A percentile compares a stretch with the other conserved stretches of the same genome.
These are phyloP conservation scores for Albugo laibachii DNA, from an alignment of 352 stramenopile species.

Conservation along the genomic window DNA sequence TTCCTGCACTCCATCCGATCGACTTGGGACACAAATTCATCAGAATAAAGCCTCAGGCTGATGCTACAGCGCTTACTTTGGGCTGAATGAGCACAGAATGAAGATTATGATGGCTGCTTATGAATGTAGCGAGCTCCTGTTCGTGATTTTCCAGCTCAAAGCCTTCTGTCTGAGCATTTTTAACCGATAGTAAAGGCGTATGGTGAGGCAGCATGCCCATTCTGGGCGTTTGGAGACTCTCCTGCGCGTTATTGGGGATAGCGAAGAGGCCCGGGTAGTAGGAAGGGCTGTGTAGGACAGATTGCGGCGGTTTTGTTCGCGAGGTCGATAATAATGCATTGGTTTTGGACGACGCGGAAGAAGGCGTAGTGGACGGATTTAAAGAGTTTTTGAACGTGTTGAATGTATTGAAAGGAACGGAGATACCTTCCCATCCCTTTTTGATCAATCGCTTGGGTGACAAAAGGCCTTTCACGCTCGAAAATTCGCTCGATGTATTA, in stretches of 20 bases:
- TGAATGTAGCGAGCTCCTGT: conserved; percentile 41
- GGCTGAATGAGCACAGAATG: conserved; percentile 73
- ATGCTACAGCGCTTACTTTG: conserved; percentile 13
- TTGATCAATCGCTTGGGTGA: too few relatives aligned
- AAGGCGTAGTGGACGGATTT: too few relatives aligned
- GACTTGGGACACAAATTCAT: conserved; percentile 1
- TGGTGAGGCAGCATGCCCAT: conserved; percentile 2
- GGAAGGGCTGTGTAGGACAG: conserved; percentile 9
- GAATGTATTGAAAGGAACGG: too few relatives aligned
- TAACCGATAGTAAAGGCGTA: conserved; percentile 15
- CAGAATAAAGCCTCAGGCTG: neutral
- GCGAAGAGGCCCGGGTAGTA: conserved; percentile 65
- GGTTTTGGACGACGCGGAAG: too few relatives aligned
- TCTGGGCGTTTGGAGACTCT: conserved; percentile 8
- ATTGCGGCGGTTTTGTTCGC: too few relatives aligned
- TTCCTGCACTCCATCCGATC: conserved; percentile 32
- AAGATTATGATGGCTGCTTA: conserved; percentile 59
- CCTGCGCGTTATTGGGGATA: conserved; percentile 20
- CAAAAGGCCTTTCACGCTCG: too few relatives aligned
- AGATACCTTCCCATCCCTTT: too few relatives aligned
- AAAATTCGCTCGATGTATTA: too few relatives aligned
- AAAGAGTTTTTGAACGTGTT: too few relatives aligned
- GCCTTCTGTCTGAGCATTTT: neutral
- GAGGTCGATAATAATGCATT: too few relatives aligned
- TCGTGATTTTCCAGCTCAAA: conserved; percentile 16